Conservation (phyloP, 768 basidiomycete species). For the Mycena leptocephala region DNA sequence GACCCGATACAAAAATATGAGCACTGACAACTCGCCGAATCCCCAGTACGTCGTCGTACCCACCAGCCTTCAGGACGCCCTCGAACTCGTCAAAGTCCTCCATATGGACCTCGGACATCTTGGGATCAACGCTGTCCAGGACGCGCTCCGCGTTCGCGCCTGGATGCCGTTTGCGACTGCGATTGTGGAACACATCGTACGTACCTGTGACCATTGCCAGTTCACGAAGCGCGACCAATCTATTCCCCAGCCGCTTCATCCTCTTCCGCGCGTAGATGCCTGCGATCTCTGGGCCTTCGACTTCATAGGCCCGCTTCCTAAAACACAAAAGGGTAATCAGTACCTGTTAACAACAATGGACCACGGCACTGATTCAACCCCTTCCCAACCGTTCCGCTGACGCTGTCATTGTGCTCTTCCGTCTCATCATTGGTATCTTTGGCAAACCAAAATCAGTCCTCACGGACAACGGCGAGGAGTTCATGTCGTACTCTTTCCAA, state of each 20-base stretch:
- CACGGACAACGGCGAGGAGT: too few species aligned
- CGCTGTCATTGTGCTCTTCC: conserved; percentile 26
- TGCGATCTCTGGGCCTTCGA: conserved; percentile 39
- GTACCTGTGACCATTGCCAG: conserved; percentile 38
- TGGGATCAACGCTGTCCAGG: conserved; percentile 31
- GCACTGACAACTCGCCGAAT: not conserved
- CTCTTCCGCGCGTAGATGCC: conserved; percentile 35
- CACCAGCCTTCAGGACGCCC: conserved; percentile 19
- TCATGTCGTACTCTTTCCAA: too few species aligned
- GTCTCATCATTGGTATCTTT: conserved; percentile 20
- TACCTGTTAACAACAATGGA: conserved; percentile 39
- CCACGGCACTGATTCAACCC: conserved; percentile 25
- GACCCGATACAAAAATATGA: conserved; percentile 15
- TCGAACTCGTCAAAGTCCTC: conserved; percentile 8
- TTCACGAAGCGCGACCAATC: conserved; percentile 33
- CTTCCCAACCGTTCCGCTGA: conserved; percentile 23
- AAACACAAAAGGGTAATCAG: conserved; percentile 33
- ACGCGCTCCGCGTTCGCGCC: conserved; percentile 25
- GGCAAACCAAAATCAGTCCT: conserved; percentile 35
- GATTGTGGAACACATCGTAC: conserved; percentile 28
- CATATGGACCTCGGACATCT: conserved; percentile 37
- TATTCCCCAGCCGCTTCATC: conserved; percentile 36
- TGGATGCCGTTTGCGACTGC: conserved; percentile 25
- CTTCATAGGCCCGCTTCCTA: conserved; percentile 37
- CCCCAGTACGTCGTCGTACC: conserved; percentile 28